phyloP scores from a whole-genome alignment of 129 eudicot genomes.

The Helichrysum umbraculigerum region DNA sequence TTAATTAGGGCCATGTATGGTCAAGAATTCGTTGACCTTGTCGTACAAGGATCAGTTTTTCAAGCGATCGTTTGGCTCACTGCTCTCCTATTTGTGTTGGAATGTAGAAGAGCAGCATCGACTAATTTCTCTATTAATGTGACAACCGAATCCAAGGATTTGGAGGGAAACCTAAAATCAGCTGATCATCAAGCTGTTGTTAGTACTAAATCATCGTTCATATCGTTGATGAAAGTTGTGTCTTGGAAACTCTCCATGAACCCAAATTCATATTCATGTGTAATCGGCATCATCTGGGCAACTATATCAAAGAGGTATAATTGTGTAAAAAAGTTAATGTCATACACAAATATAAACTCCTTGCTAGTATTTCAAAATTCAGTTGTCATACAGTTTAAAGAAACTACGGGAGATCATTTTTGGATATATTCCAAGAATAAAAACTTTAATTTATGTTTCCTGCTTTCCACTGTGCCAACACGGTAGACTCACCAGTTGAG shows the following conservation, averaged over 20 bases:
- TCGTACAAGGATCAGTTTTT: conserved; percentile 66
- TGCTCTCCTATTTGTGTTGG: conserved; percentile 58
- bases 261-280: conserved; percentile 80
- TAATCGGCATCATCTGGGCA: conserved; percentile 76
- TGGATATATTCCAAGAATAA: too few relatives aligned
- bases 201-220: conserved; percentile 33
- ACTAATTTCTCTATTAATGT: conserved; percentile 31
- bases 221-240: conserved; percentile 58
- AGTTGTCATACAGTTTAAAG: neutral
- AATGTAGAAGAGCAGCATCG: conserved; percentile 45
- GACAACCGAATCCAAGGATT: conserved; percentile 32
- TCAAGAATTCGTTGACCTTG: conserved; percentile 53
- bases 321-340: neutral
- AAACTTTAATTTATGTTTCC: too few relatives aligned
- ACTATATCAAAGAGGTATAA: conserved; percentile 64
- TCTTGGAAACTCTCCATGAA: conserved; percentile 58
- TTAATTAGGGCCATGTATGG: conserved; percentile 79
- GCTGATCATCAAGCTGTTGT: conserved; percentile 17
- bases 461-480: too few relatives aligned
- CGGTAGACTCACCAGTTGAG: too few relatives aligned
- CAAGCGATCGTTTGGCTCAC: conserved; percentile 84
- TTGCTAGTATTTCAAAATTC: neutral
- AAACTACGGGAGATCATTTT: neutral
- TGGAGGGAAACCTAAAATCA: conserved; percentile 37
- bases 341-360: neutral